phyloP scores from a whole-genome alignment of 2,329 filamentous ascomycete species.

The Diplodia seriata region DNA sequence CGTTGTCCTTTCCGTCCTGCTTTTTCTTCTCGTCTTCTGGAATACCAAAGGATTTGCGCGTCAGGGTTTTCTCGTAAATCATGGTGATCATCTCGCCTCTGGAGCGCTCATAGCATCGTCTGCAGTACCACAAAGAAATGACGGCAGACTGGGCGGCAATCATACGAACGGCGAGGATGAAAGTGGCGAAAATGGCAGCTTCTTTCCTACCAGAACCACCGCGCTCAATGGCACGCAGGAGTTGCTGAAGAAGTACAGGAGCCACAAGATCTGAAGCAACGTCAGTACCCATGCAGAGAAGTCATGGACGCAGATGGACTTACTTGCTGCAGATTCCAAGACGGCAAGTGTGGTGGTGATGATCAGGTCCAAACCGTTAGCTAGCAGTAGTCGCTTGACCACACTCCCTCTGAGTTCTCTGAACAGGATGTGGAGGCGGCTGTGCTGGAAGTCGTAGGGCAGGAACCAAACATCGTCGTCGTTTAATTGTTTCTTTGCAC shows the following conservation, averaged over 20 bases:
- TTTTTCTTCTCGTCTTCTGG: conserved; percentile 34
- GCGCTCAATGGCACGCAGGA: conserved; percentile 71
- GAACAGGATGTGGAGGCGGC: conserved; percentile 75
- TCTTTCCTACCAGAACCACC: conserved; percentile 55
- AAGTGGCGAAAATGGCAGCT: conserved; percentile 69
- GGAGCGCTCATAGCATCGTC: conserved; percentile 82
- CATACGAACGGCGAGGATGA: conserved; percentile 68
- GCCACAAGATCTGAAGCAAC: conserved; percentile 50
- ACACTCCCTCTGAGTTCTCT: conserved; percentile 75
- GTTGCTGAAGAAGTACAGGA: conserved; percentile 74
- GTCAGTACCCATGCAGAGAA: background rate
- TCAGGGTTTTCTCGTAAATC: conserved; percentile 79
- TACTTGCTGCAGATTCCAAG: conserved; percentile 65
- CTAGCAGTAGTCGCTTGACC: conserved; percentile 70
- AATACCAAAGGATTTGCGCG: conserved; percentile 64
- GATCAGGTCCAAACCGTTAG: conserved; percentile 80
- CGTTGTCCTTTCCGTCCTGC: background rate
- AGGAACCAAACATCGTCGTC: conserved; percentile 84
- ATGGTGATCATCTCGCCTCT: conserved; percentile 86
- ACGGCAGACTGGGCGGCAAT: conserved; percentile 70
- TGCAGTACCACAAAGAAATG: conserved; percentile 80
- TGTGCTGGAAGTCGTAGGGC: conserved; percentile 82
- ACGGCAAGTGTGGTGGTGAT: conserved; percentile 71
- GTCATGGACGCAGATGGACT: conserved; percentile 34
- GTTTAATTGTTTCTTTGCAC: conserved; percentile 69